Percentiles rank a stretch among this genome's conserved stretches.
These are phyloP conservation scores for Halenospora varia DNA, from an alignment of 495 filamentous ascomycete genomes.

Conservation along the genomic window DNA sequence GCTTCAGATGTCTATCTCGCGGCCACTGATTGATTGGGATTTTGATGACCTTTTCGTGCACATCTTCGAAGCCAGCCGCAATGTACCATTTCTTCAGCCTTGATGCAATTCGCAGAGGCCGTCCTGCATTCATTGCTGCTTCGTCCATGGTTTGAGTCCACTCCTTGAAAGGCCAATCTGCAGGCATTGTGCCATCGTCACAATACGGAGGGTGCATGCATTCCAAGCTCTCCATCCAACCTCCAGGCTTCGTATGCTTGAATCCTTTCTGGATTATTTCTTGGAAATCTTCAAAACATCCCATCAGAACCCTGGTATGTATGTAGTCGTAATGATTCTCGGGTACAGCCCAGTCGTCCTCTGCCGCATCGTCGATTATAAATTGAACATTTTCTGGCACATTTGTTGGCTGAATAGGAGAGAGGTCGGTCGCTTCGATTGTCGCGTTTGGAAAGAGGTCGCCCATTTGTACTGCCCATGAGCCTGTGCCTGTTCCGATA, in stretches of 20 bases:
- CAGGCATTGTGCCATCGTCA: conserved; percentile 54
- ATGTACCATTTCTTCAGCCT: conserved; percentile 49
- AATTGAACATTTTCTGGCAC: conserved; percentile 22
- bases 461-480: conserved; percentile 61
- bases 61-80: conserved; percentile 57
- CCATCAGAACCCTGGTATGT: conserved; percentile 40
- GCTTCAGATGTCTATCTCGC: conserved; percentile 24
- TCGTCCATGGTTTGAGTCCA: conserved; percentile 47
- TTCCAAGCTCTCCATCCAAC: conserved; percentile 61
- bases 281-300: conserved; percentile 36
- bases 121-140: conserved; percentile 40
- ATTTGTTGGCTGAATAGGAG: conserved; percentile 17
- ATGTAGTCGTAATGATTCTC: conserved; percentile 35
- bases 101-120: conserved; percentile 44
- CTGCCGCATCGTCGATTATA: conserved; percentile 28
- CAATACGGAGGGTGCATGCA: conserved; percentile 45
- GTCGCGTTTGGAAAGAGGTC: conserved; percentile 19
- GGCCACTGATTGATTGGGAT: conserved; percentile 56
- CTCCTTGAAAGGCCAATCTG: conserved; percentile 35
- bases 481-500: conserved; percentile 58
- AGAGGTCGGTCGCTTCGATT: conserved; percentile 14
- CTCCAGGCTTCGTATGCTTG: conserved; percentile 52
- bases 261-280: conserved; percentile 34
- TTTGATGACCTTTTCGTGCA: conserved; percentile 48
- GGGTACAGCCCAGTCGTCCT: conserved; percentile 22